Evolutionary conservation across 2,329 filamentous ascomycete genomes (phyloP).

Genomic region (Byssoonygena ceratinophila): DNA sequence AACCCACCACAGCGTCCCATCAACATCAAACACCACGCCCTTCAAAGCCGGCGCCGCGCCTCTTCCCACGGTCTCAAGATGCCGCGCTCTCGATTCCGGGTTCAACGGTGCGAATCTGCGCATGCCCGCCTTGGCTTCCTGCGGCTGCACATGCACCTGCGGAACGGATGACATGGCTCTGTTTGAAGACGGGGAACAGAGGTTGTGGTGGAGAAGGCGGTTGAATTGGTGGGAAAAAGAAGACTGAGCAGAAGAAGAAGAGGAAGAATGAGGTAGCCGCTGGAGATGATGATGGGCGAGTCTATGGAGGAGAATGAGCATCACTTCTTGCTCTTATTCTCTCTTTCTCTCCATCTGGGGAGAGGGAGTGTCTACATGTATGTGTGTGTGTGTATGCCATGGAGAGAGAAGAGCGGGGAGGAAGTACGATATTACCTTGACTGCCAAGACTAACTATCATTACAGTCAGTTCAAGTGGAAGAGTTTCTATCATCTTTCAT

Average conservation of each 20-base stretch:
- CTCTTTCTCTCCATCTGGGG: background rate
- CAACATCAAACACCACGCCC: constrained; percentile 77
- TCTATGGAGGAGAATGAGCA: background rate
- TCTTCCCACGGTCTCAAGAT: constrained; percentile 13
- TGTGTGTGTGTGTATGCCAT: no score
- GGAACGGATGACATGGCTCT: constrained; percentile 1
- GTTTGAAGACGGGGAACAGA: background rate
- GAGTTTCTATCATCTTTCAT: constrained; percentile 1
- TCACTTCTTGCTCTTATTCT: background rate
- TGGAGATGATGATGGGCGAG: background rate
- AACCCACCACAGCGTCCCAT: constrained; percentile 79
- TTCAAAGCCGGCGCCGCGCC: constrained; percentile 38
- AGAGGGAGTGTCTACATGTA: no score
- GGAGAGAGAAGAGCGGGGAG: no score
- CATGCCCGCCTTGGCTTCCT: background rate
- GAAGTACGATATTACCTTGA: no score
- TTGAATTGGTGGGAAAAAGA: background rate
- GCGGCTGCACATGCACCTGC: background rate
- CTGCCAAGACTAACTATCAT: no score
- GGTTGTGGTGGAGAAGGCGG: background rate
- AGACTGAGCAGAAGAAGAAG: background rate
- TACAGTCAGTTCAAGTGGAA: constrained; percentile 1
- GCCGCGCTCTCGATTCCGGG: constrained; percentile 22
- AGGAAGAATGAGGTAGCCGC: background rate
- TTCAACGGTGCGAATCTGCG: constrained; percentile 44